Base-by-base conservation (phyloP, 108 stramenopile species). In the Conticribra weissflogii region DNA sequence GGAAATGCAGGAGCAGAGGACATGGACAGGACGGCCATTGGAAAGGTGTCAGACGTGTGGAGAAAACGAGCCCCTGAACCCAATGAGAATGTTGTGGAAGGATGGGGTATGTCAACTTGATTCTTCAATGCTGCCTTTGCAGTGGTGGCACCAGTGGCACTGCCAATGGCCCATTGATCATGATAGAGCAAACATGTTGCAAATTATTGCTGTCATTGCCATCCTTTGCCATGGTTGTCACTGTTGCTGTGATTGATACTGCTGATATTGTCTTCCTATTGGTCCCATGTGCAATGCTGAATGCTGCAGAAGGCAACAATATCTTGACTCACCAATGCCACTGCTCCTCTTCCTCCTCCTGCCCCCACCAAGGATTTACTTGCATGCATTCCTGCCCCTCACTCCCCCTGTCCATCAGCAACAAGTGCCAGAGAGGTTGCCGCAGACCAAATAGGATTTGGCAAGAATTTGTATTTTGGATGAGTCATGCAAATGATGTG, bases 161-260 rank as follows among this genome's bases (percentile, higher is more conserved):
- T 9, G 9, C 49, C 29, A 49, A 16, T 29, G 23, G 24, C 27
- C 59, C 52, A 63, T 55, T 71, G 62, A 63, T 74, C 65, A 12
- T 75, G 74, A 36, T 54, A 65, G 32, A 63, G 19, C 53, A 70
- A 84, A 15, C 58, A 50, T 17, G 48, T 27, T 3, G 29, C 30
- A 8, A n/a, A 28, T 2, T 19, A 7, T 18, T n/a, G n/a, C 29
- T 12, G 15, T 33, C 61, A 25, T 44, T 45, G 27, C 68, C 22
- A 49, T n/a, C 30, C 29, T 0, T 32, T 16, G 0, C 56, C 57
- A 30, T 31, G 14, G 45, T 41, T 41, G 5, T 12, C 8, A 41
- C 36, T 41, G 12, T 41, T 12, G 36, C 12, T 25, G 16, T 54
- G 17, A 24, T 32, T 29, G n/a, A 5, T n/a, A 28, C 9, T 9